phyloP scores from a whole-genome alignment of 2,329 filamentous ascomycete genomes.

The Graphium sp. region DNA sequence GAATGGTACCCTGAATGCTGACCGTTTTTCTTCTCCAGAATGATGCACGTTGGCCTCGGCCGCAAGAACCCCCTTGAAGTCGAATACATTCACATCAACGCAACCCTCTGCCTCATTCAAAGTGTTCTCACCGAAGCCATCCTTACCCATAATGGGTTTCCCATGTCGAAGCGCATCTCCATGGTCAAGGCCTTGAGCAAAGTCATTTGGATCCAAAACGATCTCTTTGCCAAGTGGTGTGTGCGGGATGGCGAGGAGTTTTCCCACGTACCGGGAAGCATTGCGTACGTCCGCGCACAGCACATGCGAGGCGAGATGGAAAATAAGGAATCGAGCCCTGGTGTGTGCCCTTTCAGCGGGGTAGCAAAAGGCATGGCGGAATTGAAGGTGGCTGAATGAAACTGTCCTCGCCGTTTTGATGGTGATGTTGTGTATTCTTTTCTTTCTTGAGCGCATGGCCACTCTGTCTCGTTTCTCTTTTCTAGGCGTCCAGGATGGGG shows the following conservation, averaged over 20 bases:
- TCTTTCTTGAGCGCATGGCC: too few relatives aligned
- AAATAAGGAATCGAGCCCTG: slow-evolving; percentile 20
- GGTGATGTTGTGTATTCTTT: too few relatives aligned
- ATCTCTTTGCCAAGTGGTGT: slow-evolving; percentile 70
- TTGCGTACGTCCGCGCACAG: slow-evolving; percentile 41
- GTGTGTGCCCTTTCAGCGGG: slow-evolving; percentile 12
- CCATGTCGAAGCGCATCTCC: slow-evolving; percentile 51
- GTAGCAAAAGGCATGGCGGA: too few relatives aligned
- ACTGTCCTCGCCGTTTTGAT: too few relatives aligned
- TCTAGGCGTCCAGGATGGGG: too few relatives aligned
- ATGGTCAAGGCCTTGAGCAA: slow-evolving; percentile 64
- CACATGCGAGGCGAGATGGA: slow-evolving; percentile 47
- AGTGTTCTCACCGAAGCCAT: slow-evolving; percentile 65
- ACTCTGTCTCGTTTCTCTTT: too few relatives aligned
- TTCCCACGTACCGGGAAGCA: slow-evolving; percentile 22
- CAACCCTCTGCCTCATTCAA: slow-evolving; percentile 56
- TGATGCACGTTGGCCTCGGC: slow-evolving; percentile 70
- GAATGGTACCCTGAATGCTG: neutral
- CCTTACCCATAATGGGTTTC: slow-evolving; percentile 51
- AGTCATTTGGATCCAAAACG: slow-evolving; percentile 79
- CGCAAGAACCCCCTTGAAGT: slow-evolving; percentile 58
- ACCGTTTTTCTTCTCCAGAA: slow-evolving; percentile 17
- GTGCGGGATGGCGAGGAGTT: slow-evolving; percentile 52
- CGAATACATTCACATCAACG: slow-evolving; percentile 67
- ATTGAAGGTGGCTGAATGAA: too few relatives aligned